These are phyloP conservation scores for Onygenales sp. DNA, from an alignment of 2,329 filamentous ascomycete species.

Conservation along the genomic window DNA sequence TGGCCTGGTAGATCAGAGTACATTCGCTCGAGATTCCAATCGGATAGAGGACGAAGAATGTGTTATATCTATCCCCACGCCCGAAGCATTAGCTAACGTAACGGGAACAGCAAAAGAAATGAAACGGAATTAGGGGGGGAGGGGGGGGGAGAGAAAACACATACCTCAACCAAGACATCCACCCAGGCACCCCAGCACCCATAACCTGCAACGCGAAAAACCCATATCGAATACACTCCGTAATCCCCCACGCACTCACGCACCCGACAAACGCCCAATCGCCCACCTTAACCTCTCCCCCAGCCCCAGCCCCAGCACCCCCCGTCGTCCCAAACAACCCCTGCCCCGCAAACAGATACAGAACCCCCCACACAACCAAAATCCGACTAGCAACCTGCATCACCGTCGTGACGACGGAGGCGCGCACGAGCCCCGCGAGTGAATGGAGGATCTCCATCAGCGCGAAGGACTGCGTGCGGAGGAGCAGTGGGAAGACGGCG, in stretches of 20 bases:
- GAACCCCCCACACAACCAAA: constrained; percentile 80
- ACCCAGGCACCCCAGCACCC: constrained; percentile 48
- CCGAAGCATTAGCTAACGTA: constrained; percentile 2
- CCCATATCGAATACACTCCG: constrained; percentile 86
- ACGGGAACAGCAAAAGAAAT: neutral
- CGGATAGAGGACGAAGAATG: constrained; percentile 87
- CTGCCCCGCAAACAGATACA: constrained; percentile 61
- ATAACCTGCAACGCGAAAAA: constrained; percentile 68
- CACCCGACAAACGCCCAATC: constrained; percentile 37
- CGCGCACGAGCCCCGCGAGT: constrained; percentile 68
- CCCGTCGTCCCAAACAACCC: constrained; percentile 53
- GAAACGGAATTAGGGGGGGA: neutral
- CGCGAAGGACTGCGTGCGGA: constrained; percentile 72
- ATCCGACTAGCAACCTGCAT: constrained; percentile 87
- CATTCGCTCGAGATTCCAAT: constrained; percentile 85
- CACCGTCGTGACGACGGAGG: constrained; percentile 71
- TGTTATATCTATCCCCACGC: constrained; percentile 53
- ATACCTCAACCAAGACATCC: constrained; percentile 68
- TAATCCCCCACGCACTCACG: constrained; percentile 75
- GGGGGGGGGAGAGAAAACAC: constrained; percentile 2
- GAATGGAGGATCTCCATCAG: constrained; percentile 77
- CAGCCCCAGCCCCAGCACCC: constrained; percentile 14
- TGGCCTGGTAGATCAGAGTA: constrained; percentile 63
- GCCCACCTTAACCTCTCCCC: constrained; percentile 16
- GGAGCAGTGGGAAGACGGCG: constrained; percentile 34